Evolutionary conservation across 495 filamentous ascomycete species (phyloP), one percentile per base, ranked within the genome.

Genomic region (Talaromyces thailandensis): DNA sequence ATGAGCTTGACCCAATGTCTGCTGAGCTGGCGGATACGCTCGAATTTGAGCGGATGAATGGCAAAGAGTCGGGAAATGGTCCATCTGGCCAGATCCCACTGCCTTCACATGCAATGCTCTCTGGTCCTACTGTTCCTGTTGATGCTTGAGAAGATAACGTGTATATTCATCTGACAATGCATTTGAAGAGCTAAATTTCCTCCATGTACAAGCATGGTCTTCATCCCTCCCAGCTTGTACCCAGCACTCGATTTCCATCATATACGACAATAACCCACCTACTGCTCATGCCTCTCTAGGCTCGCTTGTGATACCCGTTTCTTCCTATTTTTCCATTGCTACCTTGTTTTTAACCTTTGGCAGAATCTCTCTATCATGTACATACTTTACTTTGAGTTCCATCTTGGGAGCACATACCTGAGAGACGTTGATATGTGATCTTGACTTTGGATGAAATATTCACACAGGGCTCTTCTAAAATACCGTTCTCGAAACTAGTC

Each of bases 1-100:
- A 80, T 52, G 78, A 80, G 24, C 65, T 81, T 7, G 79, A 81
- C 52, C 76, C 75, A 1, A 79, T 79, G 75, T 75, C 76, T 6
- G 76, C 75, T 21, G 78, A 79, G 48, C 62, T 81, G 53, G 73
- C 76, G 2, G 77, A 78, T 60, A 74, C 73, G 0, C 67, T 81
- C 29, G 79, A 81, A 52, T 79, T 80, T 37, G 76, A 80, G 55
- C 74, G 77, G 37, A 70, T 74, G 69, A 75, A 76, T 60, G 74
- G 71, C 29, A 76, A 77, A 56, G 72, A 70, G 9, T 32, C 68
- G 5, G 66, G 67, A 26, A 62, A 68, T 16, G 63, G 63, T 31
- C 64, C 70, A 23, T 66, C 64, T 52, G 69, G 69, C 29, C 71
- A 71, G 6, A 63, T 68, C 24, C 61, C 65, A 23, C 52, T 71